phyloP scores from a whole-genome alignment of 495 filamentous ascomycete genomes.

The Apiosordaria backusii region DNA sequence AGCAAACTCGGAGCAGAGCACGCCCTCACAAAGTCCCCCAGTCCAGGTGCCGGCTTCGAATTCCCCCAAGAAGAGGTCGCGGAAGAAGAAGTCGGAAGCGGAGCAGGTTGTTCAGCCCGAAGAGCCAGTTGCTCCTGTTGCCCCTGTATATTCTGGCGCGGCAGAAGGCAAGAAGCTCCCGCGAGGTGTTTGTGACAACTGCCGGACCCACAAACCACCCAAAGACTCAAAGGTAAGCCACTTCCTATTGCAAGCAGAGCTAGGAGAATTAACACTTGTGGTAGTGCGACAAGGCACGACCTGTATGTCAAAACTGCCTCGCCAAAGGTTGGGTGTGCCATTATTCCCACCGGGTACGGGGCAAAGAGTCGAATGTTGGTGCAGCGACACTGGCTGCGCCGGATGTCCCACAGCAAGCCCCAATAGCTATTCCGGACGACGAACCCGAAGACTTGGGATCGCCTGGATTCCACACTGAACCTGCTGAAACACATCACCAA shows the following conservation, averaged over 20 bases:
- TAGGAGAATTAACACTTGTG: slow-evolving; percentile 8
- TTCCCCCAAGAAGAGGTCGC: slow-evolving; percentile 23
- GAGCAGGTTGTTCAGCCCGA: slow-evolving; percentile 10
- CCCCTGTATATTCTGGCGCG: not conserved
- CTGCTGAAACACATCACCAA: slow-evolving; percentile 1
- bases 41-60: slow-evolving; percentile 6
- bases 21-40: slow-evolving; percentile 17
- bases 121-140: slow-evolving; percentile 10
- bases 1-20: slow-evolving; percentile 22
- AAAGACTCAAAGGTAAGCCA: slow-evolving; percentile 11
- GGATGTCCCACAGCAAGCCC: not conserved
- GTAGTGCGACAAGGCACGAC: slow-evolving; percentile 42
- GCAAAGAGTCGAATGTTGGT: slow-evolving; percentile 7
- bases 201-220: slow-evolving; percentile 25
- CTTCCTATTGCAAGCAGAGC: not conserved
- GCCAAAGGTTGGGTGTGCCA: slow-evolving; percentile 29
- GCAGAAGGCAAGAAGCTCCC: slow-evolving; percentile 24
- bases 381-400: slow-evolving; percentile 8
- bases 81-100: slow-evolving; percentile 30
- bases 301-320: slow-evolving; percentile 38
- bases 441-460: slow-evolving; percentile 31
- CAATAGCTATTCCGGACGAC: slow-evolving; percentile 14
- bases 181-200: slow-evolving; percentile 39
- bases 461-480: slow-evolving; percentile 25
- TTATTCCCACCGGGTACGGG: slow-evolving; percentile 29